A percentile compares a stretch with the other conserved stretches of the same genome.
These are phyloP conservation scores for Termitomyces sp. DNA, from an alignment of 768 basidiomycete genomes.

Conservation along the genomic window DNA sequence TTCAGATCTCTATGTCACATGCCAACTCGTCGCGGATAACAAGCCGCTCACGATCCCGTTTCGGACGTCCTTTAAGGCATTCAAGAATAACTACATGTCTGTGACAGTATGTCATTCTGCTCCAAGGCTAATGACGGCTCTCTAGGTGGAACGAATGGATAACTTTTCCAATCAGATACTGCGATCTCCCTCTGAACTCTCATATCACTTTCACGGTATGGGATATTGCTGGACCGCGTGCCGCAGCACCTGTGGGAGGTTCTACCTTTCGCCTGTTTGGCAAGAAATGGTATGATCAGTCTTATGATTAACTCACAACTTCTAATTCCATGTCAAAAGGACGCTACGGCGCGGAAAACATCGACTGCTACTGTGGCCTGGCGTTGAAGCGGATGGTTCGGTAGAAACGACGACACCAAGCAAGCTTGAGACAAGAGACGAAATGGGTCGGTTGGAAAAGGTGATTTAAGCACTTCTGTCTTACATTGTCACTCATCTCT, in stretches of 20 bases:
- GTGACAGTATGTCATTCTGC: constrained; percentile 16
- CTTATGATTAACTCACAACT: neutral
- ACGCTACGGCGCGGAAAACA: constrained; percentile 91
- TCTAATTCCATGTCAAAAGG: constrained; percentile 32
- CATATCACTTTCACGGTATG: constrained; percentile 94
- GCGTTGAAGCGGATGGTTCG: constrained; percentile 80
- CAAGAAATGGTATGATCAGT: constrained; percentile 71
- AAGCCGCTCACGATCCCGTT: constrained; percentile 90
- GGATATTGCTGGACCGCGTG: constrained; percentile 85
- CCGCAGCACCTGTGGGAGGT: constrained; percentile 82
- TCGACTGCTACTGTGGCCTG: constrained; percentile 78
- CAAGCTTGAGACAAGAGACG: constrained; percentile 75
- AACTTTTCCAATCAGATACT: constrained; percentile 86
- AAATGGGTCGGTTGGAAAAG: constrained; percentile 95
- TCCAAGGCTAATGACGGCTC: neutral
- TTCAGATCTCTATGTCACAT: constrained; percentile 91
- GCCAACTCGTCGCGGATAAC: constrained; percentile 89
- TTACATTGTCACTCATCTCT: neutral
- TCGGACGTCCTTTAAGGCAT: constrained; percentile 88
- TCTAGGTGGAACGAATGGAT: constrained; percentile 89
- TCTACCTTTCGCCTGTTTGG: constrained; percentile 88
- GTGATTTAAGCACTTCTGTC: constrained; percentile 27
- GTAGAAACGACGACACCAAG: constrained; percentile 82
- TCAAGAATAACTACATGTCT: constrained; percentile 77
- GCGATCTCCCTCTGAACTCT: constrained; percentile 84